Evolutionary conservation across 495 filamentous ascomycete species (phyloP), one percentile per base, ranked within the genome.

Genomic region (Podospora fimiseda): DNA sequence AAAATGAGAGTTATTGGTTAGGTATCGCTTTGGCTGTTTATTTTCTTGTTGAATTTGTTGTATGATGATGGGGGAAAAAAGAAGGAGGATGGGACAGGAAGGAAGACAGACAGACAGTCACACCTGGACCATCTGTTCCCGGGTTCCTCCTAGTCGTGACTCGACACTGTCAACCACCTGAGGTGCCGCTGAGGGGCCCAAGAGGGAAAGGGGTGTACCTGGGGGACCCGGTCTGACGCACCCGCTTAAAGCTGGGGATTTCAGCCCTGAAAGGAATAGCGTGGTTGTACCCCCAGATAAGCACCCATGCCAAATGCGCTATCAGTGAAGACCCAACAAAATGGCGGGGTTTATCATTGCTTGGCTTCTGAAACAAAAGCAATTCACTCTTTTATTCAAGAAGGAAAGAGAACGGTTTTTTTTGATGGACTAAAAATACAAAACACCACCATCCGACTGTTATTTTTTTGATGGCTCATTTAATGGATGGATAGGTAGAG

Each of bases 231-330:
- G 39, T 16, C 18, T 41, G 15, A 36, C 48, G 52, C 45, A 43
- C n/a, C 43, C 13, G 38, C 47, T 50, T 21, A 13, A 20, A 27
- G 22, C 38, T 47, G 55, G 48, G 50, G 40, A 20, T 39, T 50
- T 27, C 45, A 53, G 42, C 51, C 45, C 41, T 20, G 47, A 54
- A 48, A 18, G 56, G 56, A 48, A 58, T 54, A 43, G 56, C 56
- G 51, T 37, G 33, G 22, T 4, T 33, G 38, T 30, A 48, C 30
- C 50, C 30, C 50, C 50, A 53, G 45, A 50, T 49, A 56, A 43
- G 50, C 39, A 41, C 33, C 39, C 27, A 49, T 33, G 50, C 16
- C 39, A 14, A 18, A 19, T n/a, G 40, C 46, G 16, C 48, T 47
- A 42, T 46, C 53, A 41, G 38, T 19, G 30, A 5, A 44, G 23